phyloP scores from a whole-genome alignment of 1,139 yeast species.

The Protomyces inundatus region DNA sequence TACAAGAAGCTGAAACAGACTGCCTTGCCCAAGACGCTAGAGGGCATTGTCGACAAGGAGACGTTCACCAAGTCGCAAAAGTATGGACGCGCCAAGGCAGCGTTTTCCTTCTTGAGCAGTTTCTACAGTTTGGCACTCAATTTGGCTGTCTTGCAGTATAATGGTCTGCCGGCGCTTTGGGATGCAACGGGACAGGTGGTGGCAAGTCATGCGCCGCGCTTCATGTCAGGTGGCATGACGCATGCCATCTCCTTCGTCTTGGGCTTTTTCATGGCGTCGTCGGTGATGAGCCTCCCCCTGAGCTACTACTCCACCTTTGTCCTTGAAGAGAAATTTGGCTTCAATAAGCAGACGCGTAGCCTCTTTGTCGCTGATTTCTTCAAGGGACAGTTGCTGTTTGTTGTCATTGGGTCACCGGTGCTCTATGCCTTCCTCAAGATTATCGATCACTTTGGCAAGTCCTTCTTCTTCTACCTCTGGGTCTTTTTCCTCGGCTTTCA shows the following conservation, averaged over 20 bases:
- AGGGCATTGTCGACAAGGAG: slow-evolving; percentile 54
- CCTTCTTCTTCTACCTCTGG: slow-evolving; percentile 74
- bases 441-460: slow-evolving; percentile 70
- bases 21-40: slow-evolving; percentile 56
- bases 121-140: slow-evolving; percentile 53
- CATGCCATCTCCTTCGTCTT: slow-evolving; percentile 65
- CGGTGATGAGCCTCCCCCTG: slow-evolving; percentile 58
- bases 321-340: slow-evolving; percentile 86
- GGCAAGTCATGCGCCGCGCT: slow-evolving; percentile 38
- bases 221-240: slow-evolving; percentile 44
- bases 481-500: slow-evolving; percentile 65
- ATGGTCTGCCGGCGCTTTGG: slow-evolving; percentile 71
- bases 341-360: slow-evolving; percentile 71
- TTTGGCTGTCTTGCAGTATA: slow-evolving; percentile 53
- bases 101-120: slow-evolving; percentile 58
- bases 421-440: slow-evolving; percentile 72
- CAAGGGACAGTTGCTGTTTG: slow-evolving; percentile 53
- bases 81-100: slow-evolving; percentile 76
- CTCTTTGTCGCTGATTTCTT: slow-evolving; percentile 69
- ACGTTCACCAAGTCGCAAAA: slow-evolving; percentile 73
- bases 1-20: slow-evolving; percentile 59
- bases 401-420: slow-evolving; percentile 65
- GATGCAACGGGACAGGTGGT: slow-evolving; percentile 46
- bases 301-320: slow-evolving; percentile 76
- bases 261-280: slow-evolving; percentile 47